Evolutionary conservation across 345 rosid genomes (phyloP).

Genomic region (Bruguiera gymnorhiza): DNA sequence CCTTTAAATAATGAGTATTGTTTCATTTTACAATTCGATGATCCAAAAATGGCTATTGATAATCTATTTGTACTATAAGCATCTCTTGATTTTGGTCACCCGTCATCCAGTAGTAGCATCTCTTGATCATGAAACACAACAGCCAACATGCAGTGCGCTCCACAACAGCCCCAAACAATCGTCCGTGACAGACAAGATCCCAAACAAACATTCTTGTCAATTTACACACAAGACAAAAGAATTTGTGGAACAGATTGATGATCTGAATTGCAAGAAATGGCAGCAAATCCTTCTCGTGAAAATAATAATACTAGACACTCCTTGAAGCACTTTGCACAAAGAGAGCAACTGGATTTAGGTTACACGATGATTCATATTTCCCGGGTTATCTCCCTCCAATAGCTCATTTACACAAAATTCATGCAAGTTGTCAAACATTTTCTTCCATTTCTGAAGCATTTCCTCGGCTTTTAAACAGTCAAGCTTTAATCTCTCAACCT

Average conservation of each 20-base stretch:
- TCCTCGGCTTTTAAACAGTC: conserved; percentile 36
- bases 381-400: conserved; percentile 36
- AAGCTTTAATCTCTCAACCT: conserved; percentile 57
- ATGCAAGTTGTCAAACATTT: conserved; percentile 54
- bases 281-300: neutral
- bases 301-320: neutral
- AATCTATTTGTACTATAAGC: too few species aligned
- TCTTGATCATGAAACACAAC: too few species aligned
- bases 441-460: conserved; percentile 60
- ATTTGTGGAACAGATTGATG: neutral
- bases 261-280: neutral
- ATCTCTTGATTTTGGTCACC: too few species aligned
- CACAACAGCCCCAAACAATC: too few species aligned
- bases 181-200: too few species aligned
- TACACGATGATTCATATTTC: neutral
- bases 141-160: too few species aligned
- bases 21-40: too few species aligned
- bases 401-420: conserved; percentile 51
- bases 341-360: neutral
- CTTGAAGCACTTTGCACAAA: neutral
- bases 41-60: too few species aligned
- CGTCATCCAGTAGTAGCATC: too few species aligned
- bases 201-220: too few species aligned
- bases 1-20: too few species aligned
- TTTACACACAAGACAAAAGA: neutral